Base-by-base conservation (phyloP, 2,329 filamentous ascomycete genomes). In the Penicillium sp. region DNA sequence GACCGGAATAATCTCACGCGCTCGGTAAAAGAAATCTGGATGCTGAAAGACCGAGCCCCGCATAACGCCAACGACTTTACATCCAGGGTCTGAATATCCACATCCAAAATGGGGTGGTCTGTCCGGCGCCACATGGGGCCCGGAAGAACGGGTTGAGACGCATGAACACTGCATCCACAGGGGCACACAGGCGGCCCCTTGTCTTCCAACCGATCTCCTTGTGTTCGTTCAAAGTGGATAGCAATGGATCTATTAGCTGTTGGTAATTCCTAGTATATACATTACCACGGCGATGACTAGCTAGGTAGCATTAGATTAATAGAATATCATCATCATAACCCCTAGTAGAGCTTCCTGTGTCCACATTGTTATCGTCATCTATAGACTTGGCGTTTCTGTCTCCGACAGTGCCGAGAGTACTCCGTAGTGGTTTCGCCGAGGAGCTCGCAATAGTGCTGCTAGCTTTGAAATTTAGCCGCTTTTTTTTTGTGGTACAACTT, bases 151-250 rank as follows among this genome's bases (percentile, higher is more conserved):
- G 55, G 27, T 40, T 46, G 4, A 54, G 37, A 50, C 47, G 40
- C 54, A 59, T 57, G 26, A 57, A 27, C 4, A 59, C 49, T 20
- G 41, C 31, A 46, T 51, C 45, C 18, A 54, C 49, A 53, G 51
- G 22, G 45, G 48, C 11, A 55, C 43, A 15, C 45, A 46, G 43
- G 42, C 37, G 22, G 37, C 46, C 26, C 49, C 31, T 4, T 4
- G 44, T 37, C 14, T 48, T 52, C 6, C 45, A 55, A 22, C 12
- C 18, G 9, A 45, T 22, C 37, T 22, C 18, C 11, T 22, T 9
- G 11, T 22, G 6, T 22, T 12, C 9, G n/a, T 1, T 9, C 18
- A 40, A 40, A 20, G 37, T 22, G 18, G n/a, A 12, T 22, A 40
- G 3, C 20, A 2, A 22, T 22, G 22, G 37, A 40, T 40, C 18